phyloP scores from a whole-genome alignment of 768 basidiomycete genomes.

The Auriscalpium vulgare region DNA sequence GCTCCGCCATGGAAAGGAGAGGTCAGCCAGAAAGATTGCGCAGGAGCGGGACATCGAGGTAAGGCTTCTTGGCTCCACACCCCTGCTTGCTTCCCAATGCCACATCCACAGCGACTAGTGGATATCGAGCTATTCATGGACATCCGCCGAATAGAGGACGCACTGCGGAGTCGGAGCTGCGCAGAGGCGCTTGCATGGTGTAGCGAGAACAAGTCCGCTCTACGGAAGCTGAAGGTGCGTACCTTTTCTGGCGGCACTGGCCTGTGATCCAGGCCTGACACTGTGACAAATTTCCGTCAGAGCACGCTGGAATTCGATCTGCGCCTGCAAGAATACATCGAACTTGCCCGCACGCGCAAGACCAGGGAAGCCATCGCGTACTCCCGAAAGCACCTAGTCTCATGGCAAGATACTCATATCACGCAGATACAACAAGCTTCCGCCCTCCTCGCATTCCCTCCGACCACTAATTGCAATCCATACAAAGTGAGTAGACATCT shows the following conservation, averaged over 20 bases:
- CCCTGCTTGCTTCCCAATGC: too few relatives aligned
- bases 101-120: conserved; percentile 55
- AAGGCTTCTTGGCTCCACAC: conserved; percentile 14
- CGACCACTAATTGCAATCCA: conserved; percentile 61
- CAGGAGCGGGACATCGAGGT: conserved; percentile 76
- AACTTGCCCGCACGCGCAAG: conserved; percentile 66
- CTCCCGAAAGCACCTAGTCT: conserved; percentile 66
- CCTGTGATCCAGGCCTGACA: not conserved
- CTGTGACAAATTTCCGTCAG: conserved; percentile 31
- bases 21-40: conserved; percentile 71
- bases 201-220: conserved; percentile 87
- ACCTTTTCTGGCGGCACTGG: conserved; percentile 3
- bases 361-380: conserved; percentile 77
- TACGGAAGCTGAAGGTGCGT: conserved; percentile 82
- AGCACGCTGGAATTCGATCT: conserved; percentile 95
- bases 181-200: conserved; percentile 92
- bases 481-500: conserved; percentile 41
- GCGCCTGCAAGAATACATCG: conserved; percentile 93
- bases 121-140: conserved; percentile 91
- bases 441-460: conserved; percentile 66
- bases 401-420: conserved; percentile 80
- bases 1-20: conserved; percentile 68
- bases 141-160: conserved; percentile 78
- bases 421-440: conserved; percentile 70
- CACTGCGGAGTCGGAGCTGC: conserved; percentile 67